Evolutionary conservation across 148 eudicot species (phyloP), one percentile per base, ranked within the genome.

Genomic region (Arbutus unedo): DNA sequence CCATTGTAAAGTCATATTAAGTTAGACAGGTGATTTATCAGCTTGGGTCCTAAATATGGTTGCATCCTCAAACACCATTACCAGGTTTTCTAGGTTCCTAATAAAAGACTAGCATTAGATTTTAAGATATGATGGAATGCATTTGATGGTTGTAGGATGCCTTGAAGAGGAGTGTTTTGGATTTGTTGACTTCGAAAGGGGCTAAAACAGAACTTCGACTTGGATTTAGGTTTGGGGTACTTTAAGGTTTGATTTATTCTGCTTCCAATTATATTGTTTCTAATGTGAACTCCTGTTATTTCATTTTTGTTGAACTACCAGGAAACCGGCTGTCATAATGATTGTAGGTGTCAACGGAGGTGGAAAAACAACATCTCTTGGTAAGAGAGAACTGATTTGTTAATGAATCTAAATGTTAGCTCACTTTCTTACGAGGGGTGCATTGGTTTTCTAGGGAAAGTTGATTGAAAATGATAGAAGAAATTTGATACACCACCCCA

Each of bases 341-440:
- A 93, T 96, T 76, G 99, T 96, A 79, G 99, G 99, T 83, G 99
- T 96, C 79, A 96, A 96, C 86, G 99, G 99, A 82, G 99, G 99
- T 62, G 99, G 99, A 48, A 96, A 96, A 87, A 96, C 99, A 0
- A 96, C 99, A 74, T 96, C 99, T 79, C 95, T 96, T 82, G 98
- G 98, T 96, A 90, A 88, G 95, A 82, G 56, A 80, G 49, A 56
- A 31, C 38, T 51, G 41, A 50, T 54, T 50, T 79, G 56, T 45
- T 62, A 41, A 74, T 23, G 44, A 25, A 60, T 74, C 77, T 55
- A 9, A 68, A 68, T 55, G 59, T 13, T 0, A 21, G 79, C 23
- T 25, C 4, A 50, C 16, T 31, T 54, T 75, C 38, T 76, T 16
- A 76, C 23, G 14, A 23, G 23, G n/a, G 10, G 23, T 31, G 25